phyloP scores from a whole-genome alignment of 1,284 basidiomycete species.

The Clitocybe nebularis region DNA sequence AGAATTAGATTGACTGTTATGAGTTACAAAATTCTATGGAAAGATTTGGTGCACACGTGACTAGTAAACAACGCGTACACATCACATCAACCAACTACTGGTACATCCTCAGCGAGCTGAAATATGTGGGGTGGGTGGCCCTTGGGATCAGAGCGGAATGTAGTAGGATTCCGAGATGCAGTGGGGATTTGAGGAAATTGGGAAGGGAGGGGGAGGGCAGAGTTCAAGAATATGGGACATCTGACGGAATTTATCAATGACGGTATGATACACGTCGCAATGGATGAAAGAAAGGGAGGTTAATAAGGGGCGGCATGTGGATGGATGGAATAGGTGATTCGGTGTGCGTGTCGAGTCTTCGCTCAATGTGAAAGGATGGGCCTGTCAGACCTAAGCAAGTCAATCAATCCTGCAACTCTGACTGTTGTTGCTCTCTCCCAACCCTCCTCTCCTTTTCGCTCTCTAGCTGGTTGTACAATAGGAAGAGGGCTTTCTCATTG shows the following conservation, averaged over 20 bases:
- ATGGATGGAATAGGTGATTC: not conserved
- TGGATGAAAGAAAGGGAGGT: conserved; percentile 1
- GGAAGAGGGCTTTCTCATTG: conserved; percentile 94
- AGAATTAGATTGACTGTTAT: too few species aligned
- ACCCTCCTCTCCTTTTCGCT: conserved; percentile 93
- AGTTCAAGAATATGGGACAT: conserved; percentile 17
- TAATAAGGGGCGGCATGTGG: not conserved
- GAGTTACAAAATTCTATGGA: too few species aligned
- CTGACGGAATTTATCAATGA: conserved; percentile 3
- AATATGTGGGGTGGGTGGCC: conserved; percentile 13
- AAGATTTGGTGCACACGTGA: conserved; percentile 17
- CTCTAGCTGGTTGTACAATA: conserved; percentile 96
- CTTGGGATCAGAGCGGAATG: conserved; percentile 10
- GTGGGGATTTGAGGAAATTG: conserved; percentile 11
- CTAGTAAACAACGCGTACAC: conserved; percentile 18
- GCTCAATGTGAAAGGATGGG: not conserved
- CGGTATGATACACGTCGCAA: not conserved
- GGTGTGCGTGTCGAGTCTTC: not conserved
- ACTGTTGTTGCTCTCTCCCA: conserved; percentile 68
- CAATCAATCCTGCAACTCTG: conserved; percentile 48
- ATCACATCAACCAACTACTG: conserved; percentile 16
- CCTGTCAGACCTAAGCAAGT: conserved; percentile 5
- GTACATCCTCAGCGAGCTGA: too few species aligned
- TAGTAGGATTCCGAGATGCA: conserved; percentile 11
- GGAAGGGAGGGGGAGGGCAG: conserved; percentile 4